These are phyloP conservation scores for Paecilomyces sp. DNA, from an alignment of 2,329 filamentous ascomycete genomes.

Conservation along the genomic window DNA sequence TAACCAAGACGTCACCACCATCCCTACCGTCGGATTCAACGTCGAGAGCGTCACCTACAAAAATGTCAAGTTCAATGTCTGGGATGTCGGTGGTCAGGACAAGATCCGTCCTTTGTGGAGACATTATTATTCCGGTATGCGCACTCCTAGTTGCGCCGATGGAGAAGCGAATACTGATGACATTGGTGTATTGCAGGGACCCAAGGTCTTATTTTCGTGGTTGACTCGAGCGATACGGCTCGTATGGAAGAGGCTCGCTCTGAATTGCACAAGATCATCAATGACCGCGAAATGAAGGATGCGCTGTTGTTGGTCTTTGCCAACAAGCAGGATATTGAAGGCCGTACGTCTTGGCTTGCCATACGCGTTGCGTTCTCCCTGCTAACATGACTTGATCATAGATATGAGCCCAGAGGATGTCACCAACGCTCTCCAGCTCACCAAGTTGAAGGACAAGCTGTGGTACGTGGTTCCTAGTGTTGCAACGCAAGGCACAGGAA, in stretches of 20 bases:
- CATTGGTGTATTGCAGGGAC: slow-evolving; percentile 54
- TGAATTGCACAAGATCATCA: slow-evolving; percentile 94
- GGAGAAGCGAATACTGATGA: background rate
- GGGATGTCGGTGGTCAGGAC: slow-evolving; percentile 98
- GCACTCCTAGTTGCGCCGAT: background rate
- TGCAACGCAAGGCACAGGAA: slow-evolving; percentile 72
- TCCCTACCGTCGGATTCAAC: slow-evolving; percentile 98
- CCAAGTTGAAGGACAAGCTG: slow-evolving; percentile 72
- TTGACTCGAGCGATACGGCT: slow-evolving; percentile 86
- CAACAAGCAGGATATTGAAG: slow-evolving; percentile 94
- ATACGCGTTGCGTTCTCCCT: background rate
- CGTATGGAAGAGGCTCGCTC: slow-evolving; percentile 89
- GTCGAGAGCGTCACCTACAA: slow-evolving; percentile 98
- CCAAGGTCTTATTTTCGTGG: slow-evolving; percentile 96
- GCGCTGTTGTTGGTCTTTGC: slow-evolving; percentile 91
- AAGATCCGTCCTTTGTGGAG: slow-evolving; percentile 97
- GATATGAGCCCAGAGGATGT: slow-evolving; percentile 75
- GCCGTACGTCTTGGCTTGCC: slow-evolving; percentile 49
- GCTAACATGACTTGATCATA: slow-evolving; percentile 25
- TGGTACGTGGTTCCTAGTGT: slow-evolving; percentile 82
- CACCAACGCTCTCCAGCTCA: slow-evolving; percentile 68
- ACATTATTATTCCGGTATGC: slow-evolving; percentile 83
- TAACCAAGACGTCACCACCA: slow-evolving; percentile 95
- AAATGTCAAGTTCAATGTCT: slow-evolving; percentile 99
- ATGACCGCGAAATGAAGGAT: slow-evolving; percentile 96